A percentile compares a stretch with the other conserved stretches of the same genome.
Evolutionary conservation across 116 monocot species (phyloP).

Genomic region (Zostera marina): DNA sequence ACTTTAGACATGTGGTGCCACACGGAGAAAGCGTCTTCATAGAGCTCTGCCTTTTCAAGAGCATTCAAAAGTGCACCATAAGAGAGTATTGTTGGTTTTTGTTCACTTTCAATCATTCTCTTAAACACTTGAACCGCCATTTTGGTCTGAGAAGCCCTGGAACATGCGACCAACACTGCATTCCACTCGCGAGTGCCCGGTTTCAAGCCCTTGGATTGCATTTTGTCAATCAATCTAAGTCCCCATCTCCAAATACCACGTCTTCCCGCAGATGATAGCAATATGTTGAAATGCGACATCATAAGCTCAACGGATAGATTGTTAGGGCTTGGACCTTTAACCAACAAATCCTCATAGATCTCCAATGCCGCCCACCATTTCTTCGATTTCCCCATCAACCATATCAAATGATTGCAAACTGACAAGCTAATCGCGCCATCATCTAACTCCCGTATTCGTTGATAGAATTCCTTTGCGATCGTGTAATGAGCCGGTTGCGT

Average conservation of each 20-base stretch:
- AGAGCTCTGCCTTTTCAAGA: constrained; percentile 81
- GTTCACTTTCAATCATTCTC: constrained; percentile 68
- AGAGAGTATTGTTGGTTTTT: constrained; percentile 60
- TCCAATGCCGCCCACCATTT: constrained; percentile 99
- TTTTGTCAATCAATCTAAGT: constrained; percentile 68
- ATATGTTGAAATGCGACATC: constrained; percentile 61
- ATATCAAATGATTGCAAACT: constrained; percentile 81
- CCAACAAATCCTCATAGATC: constrained; percentile 80
- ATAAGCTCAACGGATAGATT: constrained; percentile 70
- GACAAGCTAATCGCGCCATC: constrained; percentile 45
- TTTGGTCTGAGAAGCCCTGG: constrained; percentile 70
- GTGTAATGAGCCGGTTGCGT: constrained; percentile 39
- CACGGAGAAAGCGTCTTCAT: constrained; percentile 74
- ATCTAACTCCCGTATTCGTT: constrained; percentile 44
- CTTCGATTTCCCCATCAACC: constrained; percentile 84
- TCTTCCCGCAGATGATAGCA: constrained; percentile 63
- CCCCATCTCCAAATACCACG: constrained; percentile 90
- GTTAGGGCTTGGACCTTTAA: constrained; percentile 78
- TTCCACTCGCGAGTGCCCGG: constrained; percentile 77
- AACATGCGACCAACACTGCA: constrained; percentile 82
- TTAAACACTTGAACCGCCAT: constrained; percentile 67
- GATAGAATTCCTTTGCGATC: constrained; percentile 59
- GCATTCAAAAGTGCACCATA: constrained; percentile 84
- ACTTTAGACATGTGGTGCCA: constrained; percentile 93
- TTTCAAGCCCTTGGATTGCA: constrained; percentile 69